These are phyloP conservation scores for Kregervanrija delftensis DNA, from an alignment of 805 yeast species.

Conservation along the genomic window DNA sequence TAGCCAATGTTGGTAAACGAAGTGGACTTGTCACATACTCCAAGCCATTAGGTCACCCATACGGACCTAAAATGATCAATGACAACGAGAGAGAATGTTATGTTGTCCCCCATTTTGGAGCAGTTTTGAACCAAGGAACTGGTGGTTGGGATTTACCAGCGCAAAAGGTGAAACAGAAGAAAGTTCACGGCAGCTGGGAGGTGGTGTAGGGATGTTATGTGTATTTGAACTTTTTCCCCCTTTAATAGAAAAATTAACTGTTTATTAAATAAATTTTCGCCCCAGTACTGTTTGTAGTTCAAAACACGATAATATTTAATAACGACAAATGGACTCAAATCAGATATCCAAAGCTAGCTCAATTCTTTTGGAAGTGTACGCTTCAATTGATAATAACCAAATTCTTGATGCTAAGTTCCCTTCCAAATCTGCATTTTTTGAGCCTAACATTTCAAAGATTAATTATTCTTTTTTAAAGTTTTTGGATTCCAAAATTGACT, in stretches of 20 bases:
- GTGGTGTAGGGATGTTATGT: conserved; percentile 7
- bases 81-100: conserved; percentile 75
- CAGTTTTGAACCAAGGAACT: conserved; percentile 52
- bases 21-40: conserved; percentile 76
- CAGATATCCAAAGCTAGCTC: too few species aligned
- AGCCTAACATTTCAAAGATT: conserved; percentile 36
- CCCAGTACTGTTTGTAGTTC: too few species aligned
- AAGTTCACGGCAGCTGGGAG: conserved; percentile 63
- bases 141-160: conserved; percentile 95
- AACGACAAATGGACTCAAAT: too few species aligned
- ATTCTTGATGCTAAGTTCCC: conserved; percentile 26
- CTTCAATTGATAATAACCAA: neutral
- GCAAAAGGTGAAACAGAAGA: conserved; percentile 66
- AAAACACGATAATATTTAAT: too few species aligned
- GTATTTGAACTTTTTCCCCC: neutral
- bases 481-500: conserved; percentile 20
- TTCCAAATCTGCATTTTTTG: conserved; percentile 32
- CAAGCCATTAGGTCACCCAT: conserved; percentile 86
- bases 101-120: conserved; percentile 88
- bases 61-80: conserved; percentile 66
- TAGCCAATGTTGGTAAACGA: conserved; percentile 68
- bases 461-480: conserved; percentile 34
- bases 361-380: neutral
- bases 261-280: neutral
- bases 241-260: conserved; percentile 3